Conservation (phyloP, 306 rosid genomes). For the Comarum palustre region DNA sequence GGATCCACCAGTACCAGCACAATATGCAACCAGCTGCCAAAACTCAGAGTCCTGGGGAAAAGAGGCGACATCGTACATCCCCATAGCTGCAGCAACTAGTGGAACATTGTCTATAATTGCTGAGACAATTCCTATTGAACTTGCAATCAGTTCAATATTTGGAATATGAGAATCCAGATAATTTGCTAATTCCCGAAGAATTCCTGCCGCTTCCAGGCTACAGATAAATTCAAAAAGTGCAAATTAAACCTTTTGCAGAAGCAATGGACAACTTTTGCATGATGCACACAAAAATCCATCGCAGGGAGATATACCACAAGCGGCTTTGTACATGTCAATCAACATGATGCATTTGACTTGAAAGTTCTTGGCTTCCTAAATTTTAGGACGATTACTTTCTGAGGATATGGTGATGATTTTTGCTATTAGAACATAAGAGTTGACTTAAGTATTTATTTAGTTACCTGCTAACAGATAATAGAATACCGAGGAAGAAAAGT, state of each 20-base stretch:
- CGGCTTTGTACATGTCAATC: neutral
- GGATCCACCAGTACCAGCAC: constrained; percentile 98
- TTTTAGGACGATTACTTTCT: neutral
- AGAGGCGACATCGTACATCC: constrained; percentile 81
- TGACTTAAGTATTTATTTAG: neutral
- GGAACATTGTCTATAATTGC: constrained; percentile 92
- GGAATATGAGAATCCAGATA: constrained; percentile 75
- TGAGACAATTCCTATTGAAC: constrained; percentile 76
- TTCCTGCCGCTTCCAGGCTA: constrained; percentile 88
- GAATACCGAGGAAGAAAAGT: constrained; percentile 91
- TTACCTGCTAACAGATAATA: constrained; percentile 88
- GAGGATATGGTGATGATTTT: neutral
- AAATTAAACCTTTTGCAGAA: neutral
- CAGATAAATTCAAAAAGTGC: constrained; percentile 8
- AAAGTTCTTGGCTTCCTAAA: neutral
- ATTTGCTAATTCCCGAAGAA: constrained; percentile 82
- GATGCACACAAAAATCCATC: neutral
- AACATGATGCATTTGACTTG: neutral
- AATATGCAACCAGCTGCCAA: constrained; percentile 85
- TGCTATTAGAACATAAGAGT: neutral
- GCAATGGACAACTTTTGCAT: neutral
- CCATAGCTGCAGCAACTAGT: constrained; percentile 89
- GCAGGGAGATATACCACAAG: neutral
- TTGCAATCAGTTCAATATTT: constrained; percentile 64
- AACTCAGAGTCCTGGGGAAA: constrained; percentile 87